A percentile compares a stretch with the other conserved stretches of the same genome.
phyloP scores from a whole-genome alignment of 768 basidiomycete genomes.

The Obba rivulosa region DNA sequence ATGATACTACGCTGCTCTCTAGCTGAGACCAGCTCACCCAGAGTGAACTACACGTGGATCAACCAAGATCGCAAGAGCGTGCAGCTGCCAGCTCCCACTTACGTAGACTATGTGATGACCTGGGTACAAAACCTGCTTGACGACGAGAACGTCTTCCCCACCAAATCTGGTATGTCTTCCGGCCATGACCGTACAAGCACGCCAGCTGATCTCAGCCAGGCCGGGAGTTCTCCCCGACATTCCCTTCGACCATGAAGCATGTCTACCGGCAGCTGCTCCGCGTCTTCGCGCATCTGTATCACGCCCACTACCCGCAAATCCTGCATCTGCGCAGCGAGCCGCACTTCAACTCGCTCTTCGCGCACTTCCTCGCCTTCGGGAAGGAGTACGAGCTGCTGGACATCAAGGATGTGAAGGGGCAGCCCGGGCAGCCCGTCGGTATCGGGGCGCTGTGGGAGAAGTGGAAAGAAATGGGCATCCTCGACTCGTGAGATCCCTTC shows the following conservation, averaged over 20 bases:
- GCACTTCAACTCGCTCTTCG: slow-evolving; percentile 96
- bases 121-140: slow-evolving; percentile 93
- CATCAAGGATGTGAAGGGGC: slow-evolving; percentile 79
- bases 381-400: slow-evolving; percentile 90
- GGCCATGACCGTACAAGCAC: background rate
- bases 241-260: slow-evolving; percentile 87
- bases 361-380: slow-evolving; percentile 96
- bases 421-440: slow-evolving; percentile 55
- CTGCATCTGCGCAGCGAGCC: slow-evolving; percentile 91
- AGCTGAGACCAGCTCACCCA: slow-evolving; percentile 22
- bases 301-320: slow-evolving; percentile 88
- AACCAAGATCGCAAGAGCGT: slow-evolving; percentile 88
- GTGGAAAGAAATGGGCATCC: slow-evolving; percentile 83
- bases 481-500: slow-evolving; percentile 35
- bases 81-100: slow-evolving; percentile 86
- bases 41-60: slow-evolving; percentile 92
- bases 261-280: slow-evolving; percentile 96
- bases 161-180: slow-evolving; percentile 73
- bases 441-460: slow-evolving; percentile 80
- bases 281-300: slow-evolving; percentile 96
- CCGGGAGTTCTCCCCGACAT: slow-evolving; percentile 79
- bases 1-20: background rate
- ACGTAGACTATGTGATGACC: slow-evolving; percentile 98
- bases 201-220: slow-evolving; percentile 39
- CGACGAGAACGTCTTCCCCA: slow-evolving; percentile 92